Base-by-base conservation (phyloP, 352 stramenopile genomes). In the Pythium aristosporum region DNA sequence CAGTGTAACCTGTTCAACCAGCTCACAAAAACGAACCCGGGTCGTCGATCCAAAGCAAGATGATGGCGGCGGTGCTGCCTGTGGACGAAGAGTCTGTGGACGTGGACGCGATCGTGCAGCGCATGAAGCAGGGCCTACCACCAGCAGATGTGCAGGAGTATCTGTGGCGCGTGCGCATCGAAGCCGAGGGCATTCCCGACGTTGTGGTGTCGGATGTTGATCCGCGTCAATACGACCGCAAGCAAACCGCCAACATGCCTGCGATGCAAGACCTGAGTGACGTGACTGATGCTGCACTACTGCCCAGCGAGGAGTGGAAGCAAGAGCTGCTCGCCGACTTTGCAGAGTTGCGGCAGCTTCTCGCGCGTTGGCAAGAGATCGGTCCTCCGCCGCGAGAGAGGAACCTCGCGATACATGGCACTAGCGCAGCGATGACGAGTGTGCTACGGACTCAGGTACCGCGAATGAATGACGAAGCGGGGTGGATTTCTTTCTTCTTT, bases 61-160 rank as follows among this genome's bases (percentile, higher is more conserved):
- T 92, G 83, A 91, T 93, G 85, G 66, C 75, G 10, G 64, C 82
- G 2, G 85, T 70, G 70, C 76, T 93, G 50, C 85, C 82, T 18
- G 75, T 93, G 50, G 63, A 86, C 21, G 80, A 80, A 57, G 77
- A 78, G 37, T 65, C 67, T 30, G 74, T 87, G 72, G 77, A 93
- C 61, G 68, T 91, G 30, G 65, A 71, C 48, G 76, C 81, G 16
- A 88, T 92, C 61, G 69, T 72, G 20, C 59, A 68, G 52, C 79
- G 82, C 51, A 93, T 93, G 84, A 72, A 79, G 43, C 71, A 80
- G 42, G 81, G 76, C 8, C 10, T 88, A 1, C 86, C 86, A 2
- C 86, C 86, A 0, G 72, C 77, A 23, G 77, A 93, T 57, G 86
- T 90, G 5, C 82, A 95, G 61, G 86, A 95, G 69, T 95, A 95